phyloP scores from a whole-genome alignment of 78 protist species.

The Isochrysis galbana region DNA sequence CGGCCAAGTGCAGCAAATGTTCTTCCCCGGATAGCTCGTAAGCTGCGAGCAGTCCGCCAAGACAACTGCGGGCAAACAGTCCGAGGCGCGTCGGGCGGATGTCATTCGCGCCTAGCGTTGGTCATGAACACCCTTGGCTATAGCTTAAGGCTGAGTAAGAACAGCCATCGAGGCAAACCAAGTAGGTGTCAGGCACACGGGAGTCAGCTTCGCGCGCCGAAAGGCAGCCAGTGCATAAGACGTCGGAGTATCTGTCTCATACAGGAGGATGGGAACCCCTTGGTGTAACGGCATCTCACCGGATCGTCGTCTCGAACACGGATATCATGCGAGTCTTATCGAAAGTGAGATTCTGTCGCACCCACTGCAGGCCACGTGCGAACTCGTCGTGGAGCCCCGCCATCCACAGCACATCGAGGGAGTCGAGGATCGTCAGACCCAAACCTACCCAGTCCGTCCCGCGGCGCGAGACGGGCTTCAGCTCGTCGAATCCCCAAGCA shows the following conservation, averaged over 20 bases:
- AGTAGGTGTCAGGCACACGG: too few relatives aligned
- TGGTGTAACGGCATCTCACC: too few relatives aligned
- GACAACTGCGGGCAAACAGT: too few relatives aligned
- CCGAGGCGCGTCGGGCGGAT: too few relatives aligned
- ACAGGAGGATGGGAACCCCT: too few relatives aligned
- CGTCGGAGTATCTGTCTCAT: too few relatives aligned
- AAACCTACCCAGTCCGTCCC: background rate
- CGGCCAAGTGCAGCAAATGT: background rate
- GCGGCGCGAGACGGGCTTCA: constrained; percentile 34
- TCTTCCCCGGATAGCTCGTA: constrained; percentile 69
- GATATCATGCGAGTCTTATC: background rate
- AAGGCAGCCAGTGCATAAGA: too few relatives aligned
- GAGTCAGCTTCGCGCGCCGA: too few relatives aligned
- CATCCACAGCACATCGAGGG: constrained; percentile 54
- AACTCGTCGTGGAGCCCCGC: constrained; percentile 50
- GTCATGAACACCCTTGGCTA: too few relatives aligned
- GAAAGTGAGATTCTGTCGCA: background rate
- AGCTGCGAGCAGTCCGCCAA: constrained; percentile 78
- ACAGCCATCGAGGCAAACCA: too few relatives aligned
- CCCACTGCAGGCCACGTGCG: constrained; percentile 42
- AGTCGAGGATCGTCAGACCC: constrained; percentile 67
- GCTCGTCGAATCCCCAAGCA: constrained; percentile 80
- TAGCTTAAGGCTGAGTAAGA: too few relatives aligned
- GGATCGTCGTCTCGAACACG: constrained; percentile 81
- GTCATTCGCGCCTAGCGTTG: too few relatives aligned